Evolutionary conservation across 139 green algal genomes (phyloP), one percentile per base, ranked within the genome.

Genomic region (Auxenochlorella pyrenoidosa): DNA sequence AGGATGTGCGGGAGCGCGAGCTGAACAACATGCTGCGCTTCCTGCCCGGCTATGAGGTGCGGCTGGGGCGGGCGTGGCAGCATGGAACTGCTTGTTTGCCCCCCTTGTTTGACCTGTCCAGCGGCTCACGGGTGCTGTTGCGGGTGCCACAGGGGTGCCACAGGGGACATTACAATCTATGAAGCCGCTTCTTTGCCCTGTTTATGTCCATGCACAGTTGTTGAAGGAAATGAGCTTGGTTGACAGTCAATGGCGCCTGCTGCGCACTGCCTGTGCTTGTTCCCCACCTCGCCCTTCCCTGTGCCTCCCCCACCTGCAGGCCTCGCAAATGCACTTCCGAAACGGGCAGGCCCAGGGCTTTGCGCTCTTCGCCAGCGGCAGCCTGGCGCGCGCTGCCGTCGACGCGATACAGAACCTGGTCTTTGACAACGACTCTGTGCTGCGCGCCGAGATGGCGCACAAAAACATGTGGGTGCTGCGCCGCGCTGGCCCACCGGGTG

Each of bases 11-110:
- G 88, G 97, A 99, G 90, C 88, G 97, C 4, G 97, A 99, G 91
- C 93, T 99, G n/a, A 98, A 97, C 83, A 99, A 99, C 86, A 84
- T 99, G 79, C 89, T 98, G 51, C 92, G 96, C 16, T 99, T 98
- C 88, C 88, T 98, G 78, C 95, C 95, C 19, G 96, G 95, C 40
- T 99, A 98, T 85, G 94, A 98, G 92, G 95, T 96, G 51, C 30
- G 54, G 54, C 54, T 13, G 54, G 2, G 54, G 16, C 16, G 54
- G 54, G 54, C 12, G 54, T 13, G 54, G 54, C 54, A 63, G 54
- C 3, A 13, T 8, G 88, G 26, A n/a, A 4, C 16, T 1, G 21
- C 1, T 0, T 16, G 12, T 30, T 51, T 34, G 30, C 30, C 66
- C 16, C n/a, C 68, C 28, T 22, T 38, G 68, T n/a, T 38, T 43